A percentile compares a stretch with the other conserved stretches of the same genome.
These are phyloP conservation scores for Aotearoamyces nothofagi DNA, from an alignment of 2,329 filamentous ascomycete species.

Conservation along the genomic window DNA sequence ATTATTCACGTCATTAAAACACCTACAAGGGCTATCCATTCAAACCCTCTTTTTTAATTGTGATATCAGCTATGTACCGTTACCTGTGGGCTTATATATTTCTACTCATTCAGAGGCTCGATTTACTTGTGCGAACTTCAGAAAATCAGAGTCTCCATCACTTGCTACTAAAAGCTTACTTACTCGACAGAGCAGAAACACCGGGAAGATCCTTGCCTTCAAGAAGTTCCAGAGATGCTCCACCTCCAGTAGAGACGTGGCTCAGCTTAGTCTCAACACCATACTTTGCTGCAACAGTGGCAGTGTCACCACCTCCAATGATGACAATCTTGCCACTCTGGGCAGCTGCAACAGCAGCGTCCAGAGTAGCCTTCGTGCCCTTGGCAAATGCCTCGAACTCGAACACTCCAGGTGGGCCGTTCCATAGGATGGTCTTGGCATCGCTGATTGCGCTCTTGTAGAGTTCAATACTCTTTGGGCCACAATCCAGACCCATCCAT, in stretches of 20 bases:
- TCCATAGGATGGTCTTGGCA: constrained; percentile 96
- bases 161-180: constrained; percentile 28
- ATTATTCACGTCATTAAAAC: no score
- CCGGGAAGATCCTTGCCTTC: constrained; percentile 97
- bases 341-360: constrained; percentile 71
- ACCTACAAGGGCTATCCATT: no score
- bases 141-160: constrained; percentile 14
- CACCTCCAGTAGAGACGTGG: constrained; percentile 94
- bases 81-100: no score
- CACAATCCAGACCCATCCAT: constrained; percentile 96
- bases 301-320: constrained; percentile 95
- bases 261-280: constrained; percentile 91
- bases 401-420: constrained; percentile 93
- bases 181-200: constrained; percentile 77
- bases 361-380: constrained; percentile 83
- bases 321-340: constrained; percentile 88
- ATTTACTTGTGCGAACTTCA: constrained; percentile 14
- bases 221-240: constrained; percentile 86
- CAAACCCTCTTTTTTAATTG: no score
- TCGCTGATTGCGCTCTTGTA: constrained; percentile 79
- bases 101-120: constrained; percentile 17
- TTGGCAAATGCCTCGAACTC: constrained; percentile 90
- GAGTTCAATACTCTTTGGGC: constrained; percentile 72
- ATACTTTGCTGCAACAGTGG: constrained; percentile 96
- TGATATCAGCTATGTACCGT: no score